Evolutionary conservation across 345 rosid genomes (phyloP).

Genomic region (Brassica napus): Da-Ae NC_063444.1:12932001-12932500

Average conservation of each 20-base stretch:
- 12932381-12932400: conserved; percentile 81
- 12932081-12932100: conserved; percentile 84
- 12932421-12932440: conserved; percentile 45
- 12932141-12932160: conserved; percentile 94
- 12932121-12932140: conserved; percentile 96
- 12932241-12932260: neutral
- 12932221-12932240: conserved; percentile 63
- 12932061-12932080: conserved; percentile 95
- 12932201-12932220: conserved; percentile 97
- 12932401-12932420: conserved; percentile 92
- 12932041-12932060: conserved; percentile 96
- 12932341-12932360: conserved; percentile 87
- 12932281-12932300: conserved; percentile 25
- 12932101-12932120: conserved; percentile 97
- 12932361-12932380: conserved; percentile 90
- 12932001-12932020: conserved; percentile 31
- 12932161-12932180: conserved; percentile 91
- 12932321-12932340: conserved; percentile 97
- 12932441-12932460: conserved; percentile 8
- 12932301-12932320: conserved; percentile 94
- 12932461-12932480: conserved; percentile 30
- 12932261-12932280: neutral
- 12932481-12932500: conserved; percentile 78
- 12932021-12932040: conserved; percentile 97
- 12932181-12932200: conserved; percentile 95